Percentiles rank a stretch among this genome's conserved stretches.
Conservation (phyloP, 257 asterid genomes). For the Fraxinus pennsylvanica region DNA sequence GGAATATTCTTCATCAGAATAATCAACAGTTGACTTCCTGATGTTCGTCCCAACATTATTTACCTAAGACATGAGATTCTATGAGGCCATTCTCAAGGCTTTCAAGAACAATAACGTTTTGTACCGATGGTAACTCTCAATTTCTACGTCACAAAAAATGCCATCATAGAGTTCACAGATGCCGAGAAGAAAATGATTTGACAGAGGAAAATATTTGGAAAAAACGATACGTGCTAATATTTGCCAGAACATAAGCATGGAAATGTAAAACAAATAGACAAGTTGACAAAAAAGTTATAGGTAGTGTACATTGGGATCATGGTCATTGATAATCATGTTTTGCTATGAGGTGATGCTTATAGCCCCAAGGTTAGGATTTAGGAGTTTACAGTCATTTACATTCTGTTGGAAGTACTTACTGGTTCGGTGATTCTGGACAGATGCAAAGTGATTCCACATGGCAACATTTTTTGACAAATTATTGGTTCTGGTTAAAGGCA, state of each 20-base stretch:
- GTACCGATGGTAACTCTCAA: not conserved
- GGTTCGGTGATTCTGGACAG: not conserved
- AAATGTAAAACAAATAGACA: not conserved
- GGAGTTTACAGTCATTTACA: not conserved
- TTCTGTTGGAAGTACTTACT: not conserved
- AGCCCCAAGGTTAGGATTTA: not conserved
- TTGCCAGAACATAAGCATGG: not conserved
- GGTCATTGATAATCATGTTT: not conserved
- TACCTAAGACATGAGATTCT: constrained; percentile 42
- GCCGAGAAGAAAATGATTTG: not conserved
- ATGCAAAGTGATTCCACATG: not conserved
- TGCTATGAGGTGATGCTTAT: not conserved
- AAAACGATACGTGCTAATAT: not conserved
- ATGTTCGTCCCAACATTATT: constrained; percentile 93
- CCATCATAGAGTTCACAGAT: not conserved
- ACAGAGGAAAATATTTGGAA: not conserved
- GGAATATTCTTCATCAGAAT: constrained; percentile 75
- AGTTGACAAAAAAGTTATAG: not conserved
- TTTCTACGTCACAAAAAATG: not conserved
- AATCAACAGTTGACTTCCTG: constrained; percentile 79
- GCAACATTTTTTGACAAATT: not conserved
- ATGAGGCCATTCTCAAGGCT: constrained; percentile 16
- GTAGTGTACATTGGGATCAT: not conserved
- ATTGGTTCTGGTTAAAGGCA: not conserved
- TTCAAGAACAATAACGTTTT: not conserved